A percentile compares a stretch with the other conserved stretches of the same genome.
Conservation (phyloP, 805 yeast genomes). For the Novakomyces olei region DNA sequence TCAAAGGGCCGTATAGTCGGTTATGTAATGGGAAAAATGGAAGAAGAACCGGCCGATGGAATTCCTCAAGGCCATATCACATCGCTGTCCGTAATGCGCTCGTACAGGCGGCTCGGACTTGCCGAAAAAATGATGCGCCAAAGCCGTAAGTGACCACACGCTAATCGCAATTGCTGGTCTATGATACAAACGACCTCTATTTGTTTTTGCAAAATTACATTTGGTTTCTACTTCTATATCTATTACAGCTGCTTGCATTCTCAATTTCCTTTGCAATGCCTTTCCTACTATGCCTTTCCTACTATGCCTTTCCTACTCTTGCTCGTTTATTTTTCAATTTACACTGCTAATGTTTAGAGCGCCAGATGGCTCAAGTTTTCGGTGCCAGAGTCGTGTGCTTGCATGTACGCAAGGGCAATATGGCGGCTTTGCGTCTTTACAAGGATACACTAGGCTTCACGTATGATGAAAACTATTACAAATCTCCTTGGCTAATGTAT, state of each 20-base stretch:
- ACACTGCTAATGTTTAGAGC: slow-evolving; percentile 17
- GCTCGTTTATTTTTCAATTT: not conserved
- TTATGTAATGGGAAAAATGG: slow-evolving; percentile 89
- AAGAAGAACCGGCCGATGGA: slow-evolving; percentile 38
- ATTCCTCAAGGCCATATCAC: slow-evolving; percentile 82
- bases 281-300: not conserved
- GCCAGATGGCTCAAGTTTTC: slow-evolving; percentile 61
- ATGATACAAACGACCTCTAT: not conserved
- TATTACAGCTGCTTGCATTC: too few relatives aligned
- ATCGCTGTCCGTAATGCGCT: slow-evolving; percentile 80
- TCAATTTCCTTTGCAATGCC: not conserved
- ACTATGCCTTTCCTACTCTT: not conserved
- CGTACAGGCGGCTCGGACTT: slow-evolving; percentile 83
- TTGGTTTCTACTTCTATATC: too few relatives aligned
- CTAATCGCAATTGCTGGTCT: not conserved
- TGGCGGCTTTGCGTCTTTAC: slow-evolving; percentile 85
- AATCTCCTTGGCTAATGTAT: not conserved
- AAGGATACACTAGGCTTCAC: slow-evolving; percentile 66
- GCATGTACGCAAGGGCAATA: slow-evolving; percentile 81
- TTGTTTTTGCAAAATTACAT: not conserved
- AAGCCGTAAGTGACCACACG: slow-evolving; percentile 19
- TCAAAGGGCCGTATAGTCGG: slow-evolving; percentile 72
- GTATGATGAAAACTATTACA: slow-evolving; percentile 6
- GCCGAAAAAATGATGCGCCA: slow-evolving; percentile 85
- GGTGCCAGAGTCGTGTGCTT: slow-evolving; percentile 65